These are phyloP conservation scores for Penicillium brasilianum DNA, from an alignment of 2,329 filamentous ascomycete species.

Conservation along the genomic window DNA sequence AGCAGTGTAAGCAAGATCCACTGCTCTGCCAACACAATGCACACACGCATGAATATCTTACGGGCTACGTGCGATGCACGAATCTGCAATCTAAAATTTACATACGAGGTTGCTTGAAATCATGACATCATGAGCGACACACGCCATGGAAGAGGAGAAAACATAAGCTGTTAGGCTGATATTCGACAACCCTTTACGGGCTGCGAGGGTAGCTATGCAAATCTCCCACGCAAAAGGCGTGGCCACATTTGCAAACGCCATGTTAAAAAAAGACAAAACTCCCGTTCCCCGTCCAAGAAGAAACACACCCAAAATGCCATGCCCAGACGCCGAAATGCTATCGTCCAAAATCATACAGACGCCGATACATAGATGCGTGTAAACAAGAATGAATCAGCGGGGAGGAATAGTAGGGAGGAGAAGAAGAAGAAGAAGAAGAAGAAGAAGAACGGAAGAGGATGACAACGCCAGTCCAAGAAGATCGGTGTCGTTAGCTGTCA, in stretches of 20 bases:
- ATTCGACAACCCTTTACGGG: not conserved
- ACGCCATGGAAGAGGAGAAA: no score
- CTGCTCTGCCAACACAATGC: not conserved
- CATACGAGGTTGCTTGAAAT: not conserved
- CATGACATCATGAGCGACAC: not conserved
- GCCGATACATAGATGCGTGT: not conserved
- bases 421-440: not conserved
- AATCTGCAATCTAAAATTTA: not conserved
- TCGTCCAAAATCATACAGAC: conserved; percentile 5
- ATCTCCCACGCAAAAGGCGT: not conserved
- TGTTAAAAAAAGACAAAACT: not conserved
- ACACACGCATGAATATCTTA: not conserved
- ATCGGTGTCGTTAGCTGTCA: no score
- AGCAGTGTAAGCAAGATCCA: not conserved
- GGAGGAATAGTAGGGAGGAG: no score
- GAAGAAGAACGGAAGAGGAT: not conserved
- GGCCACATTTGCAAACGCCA: not conserved
- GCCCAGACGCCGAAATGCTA: conserved; percentile 13
- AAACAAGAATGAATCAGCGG: not conserved
- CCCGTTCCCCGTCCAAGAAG: not conserved
- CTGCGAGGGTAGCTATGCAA: not conserved
- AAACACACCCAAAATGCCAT: conserved; percentile 4
- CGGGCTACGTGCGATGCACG: not conserved
- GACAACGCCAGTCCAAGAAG: not conserved
- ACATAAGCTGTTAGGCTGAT: not conserved